Evolutionary conservation across 2,329 filamentous ascomycete species (phyloP).

Genomic region (Acarospora socialis): DNA sequence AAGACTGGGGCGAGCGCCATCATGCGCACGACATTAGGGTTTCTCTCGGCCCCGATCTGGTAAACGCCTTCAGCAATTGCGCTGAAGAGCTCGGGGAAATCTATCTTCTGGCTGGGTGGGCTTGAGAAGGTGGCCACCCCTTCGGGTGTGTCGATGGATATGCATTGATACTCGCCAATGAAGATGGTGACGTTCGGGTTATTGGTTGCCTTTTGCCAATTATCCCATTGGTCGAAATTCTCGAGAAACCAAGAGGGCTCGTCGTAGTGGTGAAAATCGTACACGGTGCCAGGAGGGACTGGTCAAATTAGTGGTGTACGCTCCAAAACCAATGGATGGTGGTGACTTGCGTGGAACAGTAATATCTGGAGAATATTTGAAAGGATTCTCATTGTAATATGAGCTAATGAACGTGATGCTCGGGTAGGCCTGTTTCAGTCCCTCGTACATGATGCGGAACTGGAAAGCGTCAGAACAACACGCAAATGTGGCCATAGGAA

Average conservation of each 20-base stretch:
- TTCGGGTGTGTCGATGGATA: conserved; percentile 1
- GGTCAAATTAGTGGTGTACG: too few species aligned
- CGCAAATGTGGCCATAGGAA: too few species aligned
- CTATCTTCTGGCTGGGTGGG: neutral
- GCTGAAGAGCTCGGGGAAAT: neutral
- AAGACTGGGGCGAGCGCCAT: conserved; percentile 1
- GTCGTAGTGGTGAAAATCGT: neutral
- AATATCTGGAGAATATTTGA: too few species aligned
- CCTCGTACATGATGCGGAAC: conserved; percentile 45
- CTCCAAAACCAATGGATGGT: too few species aligned
- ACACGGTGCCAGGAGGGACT: conserved; percentile 2
- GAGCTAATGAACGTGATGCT: conserved; percentile 41
- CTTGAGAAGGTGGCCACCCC: conserved; percentile 3
- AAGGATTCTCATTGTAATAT: conserved; percentile 12
- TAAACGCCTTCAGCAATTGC: conserved; percentile 1
- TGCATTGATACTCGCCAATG: conserved; percentile 1
- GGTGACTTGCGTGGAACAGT: too few species aligned
- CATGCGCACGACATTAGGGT: conserved; percentile 1
- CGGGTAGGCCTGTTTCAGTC: conserved; percentile 42
- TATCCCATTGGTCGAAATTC: conserved; percentile 9
- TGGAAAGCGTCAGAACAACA: conserved; percentile 41
- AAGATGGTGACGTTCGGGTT: conserved; percentile 5
- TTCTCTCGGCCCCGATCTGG: neutral
- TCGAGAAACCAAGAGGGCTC: conserved; percentile 6
- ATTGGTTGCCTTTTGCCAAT: conserved; percentile 6